Percentiles rank a stretch among this genome's conserved stretches.
Conservation (phyloP, 768 basidiomycete genomes). For the Trametes gibbosa region DNA sequence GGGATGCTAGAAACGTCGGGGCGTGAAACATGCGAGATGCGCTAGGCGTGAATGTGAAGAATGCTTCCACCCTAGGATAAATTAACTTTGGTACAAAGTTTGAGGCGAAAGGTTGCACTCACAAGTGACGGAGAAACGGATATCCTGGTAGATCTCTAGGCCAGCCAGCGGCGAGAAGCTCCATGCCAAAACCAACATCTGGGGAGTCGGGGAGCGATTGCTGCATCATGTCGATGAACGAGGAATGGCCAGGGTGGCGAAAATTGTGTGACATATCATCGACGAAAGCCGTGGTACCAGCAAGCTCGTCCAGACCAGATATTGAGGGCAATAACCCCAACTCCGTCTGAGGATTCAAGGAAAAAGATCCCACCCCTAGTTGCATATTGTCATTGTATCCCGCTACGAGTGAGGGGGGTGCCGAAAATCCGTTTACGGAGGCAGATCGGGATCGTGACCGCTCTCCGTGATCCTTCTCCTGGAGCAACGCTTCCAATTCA, state of each 20-base stretch:
- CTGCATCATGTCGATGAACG: not conserved
- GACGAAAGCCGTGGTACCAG: constrained; percentile 9
- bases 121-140: constrained; percentile 65
- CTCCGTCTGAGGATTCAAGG: not conserved
- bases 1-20: constrained; percentile 59
- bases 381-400: not conserved
- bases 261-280: not conserved
- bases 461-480: constrained; percentile 45
- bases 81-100: not conserved
- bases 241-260: not conserved
- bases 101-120: constrained; percentile 24
- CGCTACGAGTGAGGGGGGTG: not conserved
- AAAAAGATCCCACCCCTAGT: not conserved
- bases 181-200: not conserved
- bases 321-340: not conserved
- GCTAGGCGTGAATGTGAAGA: constrained; percentile 77
- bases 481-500: constrained; percentile 66
- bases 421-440: not conserved
- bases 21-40: constrained; percentile 68
- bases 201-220: not conserved
- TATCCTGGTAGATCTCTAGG: constrained; percentile 61
- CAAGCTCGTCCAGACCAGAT: constrained; percentile 14
- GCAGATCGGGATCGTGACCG: not conserved
- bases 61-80: constrained; percentile 61
- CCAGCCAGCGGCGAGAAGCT: constrained; percentile 42